Evolutionary conservation across 768 basidiomycete genomes (phyloP), one percentile per base, ranked within the genome.

Genomic region (Lentinula boryana): DNA sequence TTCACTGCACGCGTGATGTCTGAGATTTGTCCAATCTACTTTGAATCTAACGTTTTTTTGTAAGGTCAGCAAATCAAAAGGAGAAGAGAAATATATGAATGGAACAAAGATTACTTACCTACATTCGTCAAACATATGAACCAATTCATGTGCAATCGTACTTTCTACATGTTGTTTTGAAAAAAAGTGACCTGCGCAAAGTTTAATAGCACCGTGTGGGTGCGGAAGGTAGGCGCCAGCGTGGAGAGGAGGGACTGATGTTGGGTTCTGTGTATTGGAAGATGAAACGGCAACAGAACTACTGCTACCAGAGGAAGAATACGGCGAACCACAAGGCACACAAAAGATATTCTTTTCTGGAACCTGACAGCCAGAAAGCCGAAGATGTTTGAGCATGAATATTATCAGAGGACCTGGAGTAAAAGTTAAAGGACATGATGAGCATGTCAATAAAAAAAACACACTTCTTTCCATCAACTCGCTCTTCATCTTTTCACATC

Each of bases 1-100:
- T 96, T 98, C 96, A 68, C 91, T 94, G 71, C 97, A 99, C 2
- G 96, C 97, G 70, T 97, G 94, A 76, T 97, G 95, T 61, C 93
- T 77, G 60, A 98, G 70, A 73, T 98, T 90, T 51, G 72, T 74
- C 95, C 93, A 97, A 71, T 97, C 86, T 1, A 97, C 90, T 63
- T 93, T 91, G 77, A 98, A 98, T 72, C 86, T 86, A 74, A 27
- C 27, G 27, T 27, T 91, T 89, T 89, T 63, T 96, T 91, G 71
- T 99, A 95, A 70, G 91, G 13, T 43, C 0, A 43, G 41, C n/a
- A 16, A n/a, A 43, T 16, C 2, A 16, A 43, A n/a, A 40, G 15
- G 15, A 40, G 1, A 44, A 18, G 7, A 18, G 16, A 18, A 16
- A 44, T 13, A 16, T 38, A 13, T 38, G 1, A 44, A 16, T 44